Evolutionary conservation across 2,329 filamentous ascomycete species (phyloP).

Genomic region (Cercospora sesami): DNA sequence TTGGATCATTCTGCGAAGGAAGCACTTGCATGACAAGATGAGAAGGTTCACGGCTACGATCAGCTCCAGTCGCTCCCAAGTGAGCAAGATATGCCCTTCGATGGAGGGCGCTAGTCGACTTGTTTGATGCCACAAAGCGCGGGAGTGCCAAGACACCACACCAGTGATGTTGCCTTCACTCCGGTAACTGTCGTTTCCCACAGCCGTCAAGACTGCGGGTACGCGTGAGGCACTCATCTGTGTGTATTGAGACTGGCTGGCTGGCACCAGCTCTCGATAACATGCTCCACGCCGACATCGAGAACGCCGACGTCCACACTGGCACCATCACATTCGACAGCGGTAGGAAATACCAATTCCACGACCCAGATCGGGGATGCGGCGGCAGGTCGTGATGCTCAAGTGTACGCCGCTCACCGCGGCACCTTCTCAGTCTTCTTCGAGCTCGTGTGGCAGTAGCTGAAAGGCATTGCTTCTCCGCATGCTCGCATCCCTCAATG

Average conservation of each 20-base stretch:
- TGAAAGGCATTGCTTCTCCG: too few relatives aligned
- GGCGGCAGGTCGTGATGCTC: too few relatives aligned
- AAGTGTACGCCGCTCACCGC: too few relatives aligned
- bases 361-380: too few relatives aligned
- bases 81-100: background rate
- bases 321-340: background rate
- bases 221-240: background rate
- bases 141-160: too few relatives aligned
- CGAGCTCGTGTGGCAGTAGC: too few relatives aligned
- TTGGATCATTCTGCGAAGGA: background rate
- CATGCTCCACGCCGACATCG: background rate
- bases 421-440: too few relatives aligned
- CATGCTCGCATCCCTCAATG: background rate
- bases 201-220: background rate
- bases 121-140: too few relatives aligned
- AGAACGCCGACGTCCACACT: background rate
- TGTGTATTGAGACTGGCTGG: background rate
- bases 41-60: background rate
- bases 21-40: background rate
- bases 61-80: background rate
- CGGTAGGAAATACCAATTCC: background rate
- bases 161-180: background rate
- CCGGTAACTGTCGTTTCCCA: background rate
- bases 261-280: background rate
- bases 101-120: background rate